These are phyloP conservation scores for Barnettozyma wickerhamii DNA, from an alignment of 805 yeast species.

Conservation along the genomic window DNA sequence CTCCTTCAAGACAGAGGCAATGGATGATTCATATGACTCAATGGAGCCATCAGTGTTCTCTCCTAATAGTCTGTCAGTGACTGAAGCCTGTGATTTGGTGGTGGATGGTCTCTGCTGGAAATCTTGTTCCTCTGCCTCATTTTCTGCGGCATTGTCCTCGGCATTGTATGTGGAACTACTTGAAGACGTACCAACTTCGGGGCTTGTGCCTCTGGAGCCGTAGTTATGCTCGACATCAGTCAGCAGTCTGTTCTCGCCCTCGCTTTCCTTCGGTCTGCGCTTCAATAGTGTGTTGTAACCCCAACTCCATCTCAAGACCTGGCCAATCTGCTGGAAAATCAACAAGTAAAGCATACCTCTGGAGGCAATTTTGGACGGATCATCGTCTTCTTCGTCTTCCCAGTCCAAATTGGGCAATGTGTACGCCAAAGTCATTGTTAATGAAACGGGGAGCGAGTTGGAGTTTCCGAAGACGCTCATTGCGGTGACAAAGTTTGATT, in stretches of 20 bases:
- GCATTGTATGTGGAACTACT: not conserved
- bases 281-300: conserved; percentile 69
- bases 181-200: no score
- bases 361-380: conserved; percentile 66
- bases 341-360: conserved; percentile 72
- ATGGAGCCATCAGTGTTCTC: conserved; percentile 1
- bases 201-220: no score
- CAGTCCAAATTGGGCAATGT: conserved; percentile 72
- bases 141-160: not conserved
- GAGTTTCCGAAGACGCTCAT: conserved; percentile 98
- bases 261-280: conserved; percentile 22
- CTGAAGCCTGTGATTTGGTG: conserved; percentile 3
- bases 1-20: not conserved
- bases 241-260: conserved; percentile 28
- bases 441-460: conserved; percentile 89
- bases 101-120: not conserved
- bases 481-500: conserved; percentile 88
- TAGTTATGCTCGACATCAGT: conserved; percentile 1
- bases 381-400: conserved; percentile 67
- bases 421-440: conserved; percentile 74
- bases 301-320: conserved; percentile 83
- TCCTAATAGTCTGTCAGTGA: conserved; percentile 8
- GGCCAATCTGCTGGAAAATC: conserved; percentile 81
- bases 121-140: not conserved
- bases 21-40: not conserved